Evolutionary conservation across 192 early-diverging fungal species (phyloP).

Genomic region (Radiomyces spectabilis): DNA sequence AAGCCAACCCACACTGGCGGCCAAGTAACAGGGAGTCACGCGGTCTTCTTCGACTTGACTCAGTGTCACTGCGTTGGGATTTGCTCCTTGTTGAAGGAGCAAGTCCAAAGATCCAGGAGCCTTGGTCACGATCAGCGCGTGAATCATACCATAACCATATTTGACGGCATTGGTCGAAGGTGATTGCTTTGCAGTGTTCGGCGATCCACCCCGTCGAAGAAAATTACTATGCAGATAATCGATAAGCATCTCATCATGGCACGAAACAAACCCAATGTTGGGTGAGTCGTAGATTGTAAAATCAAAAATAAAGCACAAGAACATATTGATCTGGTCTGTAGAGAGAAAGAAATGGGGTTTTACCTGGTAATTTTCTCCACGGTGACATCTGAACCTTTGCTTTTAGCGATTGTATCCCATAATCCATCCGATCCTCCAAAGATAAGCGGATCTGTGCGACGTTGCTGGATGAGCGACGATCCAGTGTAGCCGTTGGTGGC

Average conservation of each 20-base stretch:
- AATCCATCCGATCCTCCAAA: constrained; percentile 28
- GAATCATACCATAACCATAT: constrained; percentile 30
- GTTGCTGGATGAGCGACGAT: constrained; percentile 10
- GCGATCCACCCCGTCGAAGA: constrained; percentile 25
- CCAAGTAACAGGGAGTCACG: constrained; percentile 23
- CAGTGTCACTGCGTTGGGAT: constrained; percentile 25
- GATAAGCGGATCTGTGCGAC: constrained; percentile 13
- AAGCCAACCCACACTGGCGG: constrained; percentile 25
- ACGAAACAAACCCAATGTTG: too few relatives aligned
- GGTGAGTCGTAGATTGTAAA: too few relatives aligned
- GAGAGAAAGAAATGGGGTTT: not conserved
- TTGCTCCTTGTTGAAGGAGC: constrained; percentile 25
- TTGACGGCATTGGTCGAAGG: constrained; percentile 4
- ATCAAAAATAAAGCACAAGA: not conserved
- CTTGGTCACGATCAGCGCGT: constrained; percentile 20
- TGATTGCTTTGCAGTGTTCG: constrained; percentile 30
- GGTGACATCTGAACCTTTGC: constrained; percentile 17
- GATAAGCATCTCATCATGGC: too few relatives aligned
- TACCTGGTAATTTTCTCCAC: constrained; percentile 31
- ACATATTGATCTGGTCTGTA: not conserved
- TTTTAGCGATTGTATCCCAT: constrained; percentile 28
- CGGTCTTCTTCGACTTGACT: constrained; percentile 24
- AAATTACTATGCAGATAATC: constrained; percentile 24
- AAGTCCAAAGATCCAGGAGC: constrained; percentile 11
- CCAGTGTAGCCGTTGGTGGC: not conserved